phyloP scores from a whole-genome alignment of 805 yeast species.

The Maudiozyma saulgeensis region DNA sequence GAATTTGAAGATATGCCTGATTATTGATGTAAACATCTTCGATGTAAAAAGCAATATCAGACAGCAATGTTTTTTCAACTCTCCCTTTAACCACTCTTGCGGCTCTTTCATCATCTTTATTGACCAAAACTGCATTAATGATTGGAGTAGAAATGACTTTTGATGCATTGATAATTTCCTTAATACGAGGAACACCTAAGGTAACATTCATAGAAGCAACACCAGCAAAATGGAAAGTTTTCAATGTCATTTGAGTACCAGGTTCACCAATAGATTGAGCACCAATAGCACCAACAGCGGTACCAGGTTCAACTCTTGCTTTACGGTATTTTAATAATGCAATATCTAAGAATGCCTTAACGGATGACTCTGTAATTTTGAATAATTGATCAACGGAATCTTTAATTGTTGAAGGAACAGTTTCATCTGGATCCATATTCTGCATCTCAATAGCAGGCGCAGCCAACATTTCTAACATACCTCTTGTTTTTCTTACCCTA shows the following conservation, averaged over 20 bases:
- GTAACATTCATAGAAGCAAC: conserved; percentile 99
- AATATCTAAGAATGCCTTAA: conserved; percentile 58
- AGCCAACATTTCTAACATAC: conserved; percentile 37
- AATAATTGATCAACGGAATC: conserved; percentile 52
- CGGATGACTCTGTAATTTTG: conserved; percentile 53
- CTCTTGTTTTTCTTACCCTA: conserved; percentile 43
- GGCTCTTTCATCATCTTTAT: conserved; percentile 90
- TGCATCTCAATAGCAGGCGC: conserved; percentile 38
- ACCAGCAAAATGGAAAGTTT: conserved; percentile 98
- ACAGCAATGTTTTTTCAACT: conserved; percentile 80
- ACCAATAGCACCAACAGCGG: conserved; percentile 98
- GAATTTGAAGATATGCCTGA: conserved; percentile 68
- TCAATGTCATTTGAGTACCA: conserved; percentile 96
- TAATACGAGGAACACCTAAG: conserved; percentile 97
- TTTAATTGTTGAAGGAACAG: conserved; percentile 29
- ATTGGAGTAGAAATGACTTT: conserved; percentile 93
- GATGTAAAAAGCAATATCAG: conserved; percentile 79
- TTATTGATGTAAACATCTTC: conserved; percentile 87
- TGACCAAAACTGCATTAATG: conserved; percentile 86
- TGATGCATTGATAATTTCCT: conserved; percentile 96
- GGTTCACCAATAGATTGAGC: conserved; percentile 99
- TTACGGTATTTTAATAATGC: conserved; percentile 74
- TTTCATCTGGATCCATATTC: conserved; percentile 33
- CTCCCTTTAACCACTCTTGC: conserved; percentile 98
- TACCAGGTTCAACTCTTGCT: conserved; percentile 96